These are phyloP conservation scores for Primulina tabacum DNA, from an alignment of 257 asterid species.

Conservation along the genomic window DNA sequence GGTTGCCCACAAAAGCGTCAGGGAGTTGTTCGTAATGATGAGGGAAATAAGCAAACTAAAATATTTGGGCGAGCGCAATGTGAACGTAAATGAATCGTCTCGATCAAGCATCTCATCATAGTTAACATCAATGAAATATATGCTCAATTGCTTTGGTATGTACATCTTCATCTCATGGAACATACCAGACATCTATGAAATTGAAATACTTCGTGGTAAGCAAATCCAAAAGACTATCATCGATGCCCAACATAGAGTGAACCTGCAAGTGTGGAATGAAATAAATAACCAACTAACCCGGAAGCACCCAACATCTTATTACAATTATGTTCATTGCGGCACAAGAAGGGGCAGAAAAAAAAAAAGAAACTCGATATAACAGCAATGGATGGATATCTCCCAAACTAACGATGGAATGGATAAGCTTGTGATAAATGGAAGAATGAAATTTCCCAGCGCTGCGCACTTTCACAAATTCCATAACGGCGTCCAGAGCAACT, in stretches of 20 bases:
- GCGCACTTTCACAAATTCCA: conserved; percentile 93
- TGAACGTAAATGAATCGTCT: conserved; percentile 1
- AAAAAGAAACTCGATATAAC: not conserved
- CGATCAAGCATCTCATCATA: not conserved
- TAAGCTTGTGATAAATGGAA: conserved; percentile 66
- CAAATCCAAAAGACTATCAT: conserved; percentile 56
- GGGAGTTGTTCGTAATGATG: not conserved
- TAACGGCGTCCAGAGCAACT: conserved; percentile 64
- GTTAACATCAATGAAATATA: not conserved
- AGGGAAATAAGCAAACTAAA: not conserved
- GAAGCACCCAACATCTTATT: conserved; percentile 9
- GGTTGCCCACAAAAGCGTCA: no score
- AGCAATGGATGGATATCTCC: not conserved
- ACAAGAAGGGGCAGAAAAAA: not conserved
- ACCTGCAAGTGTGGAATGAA: conserved; percentile 43
- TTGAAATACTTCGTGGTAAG: conserved; percentile 66
- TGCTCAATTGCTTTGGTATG: not conserved
- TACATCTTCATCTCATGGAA: not conserved
- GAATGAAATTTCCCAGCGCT: conserved; percentile 77
- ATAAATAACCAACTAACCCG: not conserved
- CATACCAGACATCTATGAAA: conserved; percentile 82
- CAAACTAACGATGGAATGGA: conserved; percentile 55
- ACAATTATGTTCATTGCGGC: not conserved
- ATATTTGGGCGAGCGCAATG: not conserved
- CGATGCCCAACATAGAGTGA: conserved; percentile 41